Base-by-base conservation (phyloP, 345 rosid genomes). In the Pugionium dolabratum region DNA sequence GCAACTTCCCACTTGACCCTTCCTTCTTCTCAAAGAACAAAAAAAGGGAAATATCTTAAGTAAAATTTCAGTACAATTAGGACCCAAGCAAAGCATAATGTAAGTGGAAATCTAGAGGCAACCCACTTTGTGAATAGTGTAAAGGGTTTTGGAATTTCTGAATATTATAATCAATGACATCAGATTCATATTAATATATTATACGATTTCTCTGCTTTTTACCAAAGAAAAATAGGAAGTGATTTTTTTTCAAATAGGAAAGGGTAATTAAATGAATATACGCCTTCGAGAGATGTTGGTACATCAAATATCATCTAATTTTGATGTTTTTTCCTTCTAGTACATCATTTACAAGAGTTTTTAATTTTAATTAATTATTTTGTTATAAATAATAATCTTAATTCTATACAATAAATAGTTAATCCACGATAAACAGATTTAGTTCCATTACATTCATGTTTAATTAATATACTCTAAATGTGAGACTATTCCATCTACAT, bases 71-170 rank as follows among this genome's bases (percentile, higher is more conserved):
- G 71, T 28, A 67, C 43, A 56, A 31, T 39, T 71, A 41, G 64
- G 73, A 70, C 69, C n/a, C 48, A 47, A 62, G 59, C 73, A 37
- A 2, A 18, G 5, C 5, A 68, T 60, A 51, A 50, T 54, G 34
- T 71, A 25, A 85, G 95, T 88, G 95, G 97, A 86, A 60, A 80
- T 88, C 95, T 80, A 86, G 63, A 55, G 62, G 71, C 78, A 75
- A 41, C 72, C 87, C 92, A 87, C 88, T 87, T 76, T 71, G 63
- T 66, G 45, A 32, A 73, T 31, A 66, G 55, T 51, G 62, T 52
- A 66, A 45, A 59, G 56, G 28, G 42, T 59, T 66, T 66, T 35
- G 7, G 26, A 59, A 59, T 59, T 65, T 55, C 40, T 57, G 18
- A 40, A 49, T 64, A 33, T 53, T 57, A 40, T 25, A 41, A 33